Percentiles rank a stretch among this genome's conserved stretches.
Evolutionary conservation across 2,329 filamentous ascomycete genomes (phyloP).

Genomic region (Corynespora cassiicola): DNA sequence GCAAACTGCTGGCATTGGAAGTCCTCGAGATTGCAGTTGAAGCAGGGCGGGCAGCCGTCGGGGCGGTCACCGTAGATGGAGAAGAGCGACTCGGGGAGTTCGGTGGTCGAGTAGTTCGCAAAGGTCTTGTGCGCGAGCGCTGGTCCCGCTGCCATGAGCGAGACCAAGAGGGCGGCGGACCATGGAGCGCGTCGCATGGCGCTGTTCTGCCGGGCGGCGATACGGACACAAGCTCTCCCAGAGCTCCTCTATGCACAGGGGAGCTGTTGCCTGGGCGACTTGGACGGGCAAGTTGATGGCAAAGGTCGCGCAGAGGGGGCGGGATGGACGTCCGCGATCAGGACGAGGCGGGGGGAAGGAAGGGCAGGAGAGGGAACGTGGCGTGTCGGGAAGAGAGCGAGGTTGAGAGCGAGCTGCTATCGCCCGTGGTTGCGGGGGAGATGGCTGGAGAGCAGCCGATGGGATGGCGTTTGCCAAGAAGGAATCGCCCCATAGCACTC

Average conservation of each 20-base stretch:
- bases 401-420: slow-evolving; percentile 8
- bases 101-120: slow-evolving; percentile 61
- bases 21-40: slow-evolving; percentile 95
- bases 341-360: slow-evolving; percentile 4
- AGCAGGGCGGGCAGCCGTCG: slow-evolving; percentile 83
- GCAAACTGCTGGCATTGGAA: slow-evolving; percentile 93
- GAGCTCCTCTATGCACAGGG: slow-evolving; percentile 28
- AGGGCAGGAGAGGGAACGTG: slow-evolving; percentile 14
- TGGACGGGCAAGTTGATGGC: background rate
- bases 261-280: slow-evolving; percentile 12
- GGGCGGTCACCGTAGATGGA: slow-evolving; percentile 76
- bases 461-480: too few relatives aligned
- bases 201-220: slow-evolving; percentile 24
- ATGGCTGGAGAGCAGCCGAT: slow-evolving; percentile 9
- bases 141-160: slow-evolving; percentile 29
- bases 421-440: slow-evolving; percentile 6
- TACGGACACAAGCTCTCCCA: slow-evolving; percentile 20
- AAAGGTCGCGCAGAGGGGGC: slow-evolving; percentile 1
- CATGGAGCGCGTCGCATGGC: slow-evolving; percentile 43
- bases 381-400: slow-evolving; percentile 26
- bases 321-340: slow-evolving; percentile 20
- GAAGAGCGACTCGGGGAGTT: slow-evolving; percentile 58
- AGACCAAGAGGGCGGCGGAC: slow-evolving; percentile 36
- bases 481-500: too few relatives aligned
- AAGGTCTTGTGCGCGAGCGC: slow-evolving; percentile 37